phyloP scores from a whole-genome alignment of 495 filamentous ascomycete species.

The Hyaloscypha bicolor region DNA sequence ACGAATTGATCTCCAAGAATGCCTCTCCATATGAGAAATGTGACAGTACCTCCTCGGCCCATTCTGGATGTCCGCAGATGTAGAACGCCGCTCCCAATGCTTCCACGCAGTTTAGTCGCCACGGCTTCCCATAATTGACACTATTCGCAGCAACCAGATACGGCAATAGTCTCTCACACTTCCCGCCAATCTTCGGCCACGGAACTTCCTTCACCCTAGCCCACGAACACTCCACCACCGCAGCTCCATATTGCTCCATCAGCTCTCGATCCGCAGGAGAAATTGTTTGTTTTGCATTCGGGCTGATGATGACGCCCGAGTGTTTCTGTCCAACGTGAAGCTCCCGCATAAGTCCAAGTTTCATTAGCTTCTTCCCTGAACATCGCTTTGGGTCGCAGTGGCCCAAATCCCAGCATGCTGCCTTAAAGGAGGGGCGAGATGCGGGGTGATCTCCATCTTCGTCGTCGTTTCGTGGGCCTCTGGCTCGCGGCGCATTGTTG shows the following conservation, averaged over 20 bases:
- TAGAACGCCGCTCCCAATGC: conserved; percentile 88
- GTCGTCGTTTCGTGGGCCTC: conserved; percentile 43
- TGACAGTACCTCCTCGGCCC: conserved; percentile 80
- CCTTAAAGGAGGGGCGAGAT: conserved; percentile 72
- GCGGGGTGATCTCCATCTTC: conserved; percentile 38
- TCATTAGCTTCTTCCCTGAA: conserved; percentile 91
- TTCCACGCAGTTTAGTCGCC: conserved; percentile 93
- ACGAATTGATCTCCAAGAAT: conserved; percentile 86
- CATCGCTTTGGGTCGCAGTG: conserved; percentile 98
- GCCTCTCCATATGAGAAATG: conserved; percentile 86
- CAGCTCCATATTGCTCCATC: conserved; percentile 86
- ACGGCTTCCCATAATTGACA: conserved; percentile 95
- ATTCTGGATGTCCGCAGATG: conserved; percentile 89
- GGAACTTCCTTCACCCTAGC: conserved; percentile 89
- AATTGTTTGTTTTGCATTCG: conserved; percentile 84
- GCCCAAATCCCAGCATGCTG: conserved; percentile 95
- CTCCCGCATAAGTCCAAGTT: conserved; percentile 89
- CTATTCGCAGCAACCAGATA: conserved; percentile 96
- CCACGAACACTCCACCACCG: conserved; percentile 98
- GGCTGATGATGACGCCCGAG: conserved; percentile 87
- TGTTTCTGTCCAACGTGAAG: conserved; percentile 89
- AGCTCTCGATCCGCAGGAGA: conserved; percentile 80
- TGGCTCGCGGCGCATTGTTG: conserved; percentile 45
- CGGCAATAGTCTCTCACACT: conserved; percentile 87
- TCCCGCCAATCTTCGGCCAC: conserved; percentile 89